Conservation (phyloP, 352 stramenopile species). For the Phytopythium vexans region DNA sequence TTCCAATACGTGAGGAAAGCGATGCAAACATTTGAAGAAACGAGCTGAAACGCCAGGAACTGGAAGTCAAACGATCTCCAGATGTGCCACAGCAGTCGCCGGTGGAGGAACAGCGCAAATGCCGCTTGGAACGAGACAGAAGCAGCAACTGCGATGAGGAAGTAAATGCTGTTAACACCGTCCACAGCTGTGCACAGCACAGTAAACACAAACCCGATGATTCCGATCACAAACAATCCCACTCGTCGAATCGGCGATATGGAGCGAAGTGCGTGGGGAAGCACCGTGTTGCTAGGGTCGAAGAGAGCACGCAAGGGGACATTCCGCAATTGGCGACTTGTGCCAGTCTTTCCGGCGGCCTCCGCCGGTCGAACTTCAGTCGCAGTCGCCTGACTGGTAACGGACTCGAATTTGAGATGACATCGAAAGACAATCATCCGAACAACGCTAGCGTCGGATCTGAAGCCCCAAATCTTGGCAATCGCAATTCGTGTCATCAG, state of each 20-base stretch:
- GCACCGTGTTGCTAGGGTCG: background rate
- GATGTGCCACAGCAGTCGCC: background rate
- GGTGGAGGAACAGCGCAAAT: background rate
- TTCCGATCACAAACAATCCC: too few relatives aligned
- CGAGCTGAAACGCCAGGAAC: conserved; percentile 3
- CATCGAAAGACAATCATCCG: conserved; percentile 4
- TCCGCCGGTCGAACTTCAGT: too few relatives aligned
- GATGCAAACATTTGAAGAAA: conserved; percentile 1
- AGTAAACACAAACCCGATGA: too few relatives aligned
- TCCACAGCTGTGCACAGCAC: too few relatives aligned
- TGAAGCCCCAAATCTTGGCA: background rate
- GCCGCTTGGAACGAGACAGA: background rate
- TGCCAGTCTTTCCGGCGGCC: background rate
- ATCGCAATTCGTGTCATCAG: conserved; percentile 1
- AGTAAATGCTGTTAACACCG: background rate
- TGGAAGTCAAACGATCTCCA: conserved; percentile 4
- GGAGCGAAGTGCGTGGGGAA: background rate
- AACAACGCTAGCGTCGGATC: background rate
- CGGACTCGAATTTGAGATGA: conserved; percentile 2
- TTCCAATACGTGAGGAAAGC: background rate
- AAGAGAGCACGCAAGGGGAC: background rate
- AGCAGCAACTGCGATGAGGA: background rate
- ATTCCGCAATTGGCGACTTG: background rate
- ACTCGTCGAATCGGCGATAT: too few relatives aligned
- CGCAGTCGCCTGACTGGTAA: background rate